A percentile compares a stretch with the other conserved stretches of the same genome.
Evolutionary conservation across 768 basidiomycete species (phyloP).

Genomic region (Exidia glandulosa): DNA sequence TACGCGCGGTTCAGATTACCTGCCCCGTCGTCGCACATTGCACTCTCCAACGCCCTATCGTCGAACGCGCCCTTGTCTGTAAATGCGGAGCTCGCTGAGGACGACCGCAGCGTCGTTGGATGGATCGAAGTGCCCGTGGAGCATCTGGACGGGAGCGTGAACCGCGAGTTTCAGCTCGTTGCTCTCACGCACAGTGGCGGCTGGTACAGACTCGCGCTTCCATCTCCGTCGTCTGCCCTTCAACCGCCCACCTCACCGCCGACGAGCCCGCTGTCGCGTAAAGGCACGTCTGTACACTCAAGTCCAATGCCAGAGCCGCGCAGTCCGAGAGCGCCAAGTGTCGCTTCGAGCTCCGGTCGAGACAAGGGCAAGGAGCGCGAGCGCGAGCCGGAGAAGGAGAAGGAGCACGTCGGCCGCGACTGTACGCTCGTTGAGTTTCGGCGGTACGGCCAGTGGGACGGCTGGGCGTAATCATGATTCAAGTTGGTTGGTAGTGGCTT

Average conservation of each 20-base stretch:
- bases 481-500: too few relatives aligned
- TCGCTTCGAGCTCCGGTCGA: background rate
- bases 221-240: slow-evolving; percentile 13
- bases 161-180: slow-evolving; percentile 52
- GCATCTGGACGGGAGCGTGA: slow-evolving; percentile 22
- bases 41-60: slow-evolving; percentile 52
- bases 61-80: slow-evolving; percentile 36
- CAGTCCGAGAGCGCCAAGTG: background rate
- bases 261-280: background rate
- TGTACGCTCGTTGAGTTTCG: background rate
- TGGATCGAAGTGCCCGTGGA: slow-evolving; percentile 53
- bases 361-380: background rate
- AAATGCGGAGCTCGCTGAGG: slow-evolving; percentile 49
- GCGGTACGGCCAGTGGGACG: background rate
- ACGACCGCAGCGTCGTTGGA: slow-evolving; percentile 79
- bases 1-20: slow-evolving; percentile 90
- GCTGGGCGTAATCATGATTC: background rate
- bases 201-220: slow-evolving; percentile 79
- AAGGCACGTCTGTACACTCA: background rate
- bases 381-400: background rate
- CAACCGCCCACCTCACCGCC: slow-evolving; percentile 31
- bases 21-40: slow-evolving; percentile 70
- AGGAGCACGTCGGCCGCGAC: background rate
- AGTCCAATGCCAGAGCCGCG: background rate
- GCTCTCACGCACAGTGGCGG: slow-evolving; percentile 84